Evolutionary conservation across 2,329 filamentous ascomycete species (phyloP).

Genomic region (Dothiorella sarmentorum): DNA sequence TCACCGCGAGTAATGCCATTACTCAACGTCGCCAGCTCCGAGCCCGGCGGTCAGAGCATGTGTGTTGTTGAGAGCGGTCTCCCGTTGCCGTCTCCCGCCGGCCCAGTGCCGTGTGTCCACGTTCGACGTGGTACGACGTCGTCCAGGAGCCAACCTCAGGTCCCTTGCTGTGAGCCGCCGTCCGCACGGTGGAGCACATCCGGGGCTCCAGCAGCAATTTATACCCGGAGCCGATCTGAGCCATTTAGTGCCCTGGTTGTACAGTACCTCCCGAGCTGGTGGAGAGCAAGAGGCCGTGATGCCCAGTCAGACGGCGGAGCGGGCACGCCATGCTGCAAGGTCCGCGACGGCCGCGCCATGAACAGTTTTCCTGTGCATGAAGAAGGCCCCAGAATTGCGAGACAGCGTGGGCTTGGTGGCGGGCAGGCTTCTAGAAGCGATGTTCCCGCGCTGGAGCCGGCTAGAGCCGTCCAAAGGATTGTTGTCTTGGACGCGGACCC

Average conservation of each 20-base stretch:
- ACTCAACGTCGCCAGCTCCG: neutral
- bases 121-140: conserved; percentile 10
- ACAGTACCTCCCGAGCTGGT: neutral
- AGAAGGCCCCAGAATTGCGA: conserved; percentile 12
- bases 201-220: conserved; percentile 2
- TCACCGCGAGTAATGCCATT: conserved; percentile 10
- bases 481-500: conserved; percentile 11
- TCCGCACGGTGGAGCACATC: conserved; percentile 5
- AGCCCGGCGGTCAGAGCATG: neutral
- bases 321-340: conserved; percentile 11
- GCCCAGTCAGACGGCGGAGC: neutral
- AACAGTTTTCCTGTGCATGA: conserved; percentile 10
- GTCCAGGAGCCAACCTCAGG: neutral
- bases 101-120: conserved; percentile 11
- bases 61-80: conserved; percentile 6
- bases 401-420: neutral
- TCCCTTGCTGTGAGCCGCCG: neutral
- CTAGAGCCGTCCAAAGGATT: neutral
- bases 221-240: conserved; percentile 2
- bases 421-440: conserved; percentile 10
- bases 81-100: neutral
- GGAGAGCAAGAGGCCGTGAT: neutral
- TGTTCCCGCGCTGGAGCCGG: neutral
- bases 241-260: neutral
- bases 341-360: neutral